phyloP scores from a whole-genome alignment of 1,284 basidiomycete genomes.

The Rhodotorula glutinis region DNA sequence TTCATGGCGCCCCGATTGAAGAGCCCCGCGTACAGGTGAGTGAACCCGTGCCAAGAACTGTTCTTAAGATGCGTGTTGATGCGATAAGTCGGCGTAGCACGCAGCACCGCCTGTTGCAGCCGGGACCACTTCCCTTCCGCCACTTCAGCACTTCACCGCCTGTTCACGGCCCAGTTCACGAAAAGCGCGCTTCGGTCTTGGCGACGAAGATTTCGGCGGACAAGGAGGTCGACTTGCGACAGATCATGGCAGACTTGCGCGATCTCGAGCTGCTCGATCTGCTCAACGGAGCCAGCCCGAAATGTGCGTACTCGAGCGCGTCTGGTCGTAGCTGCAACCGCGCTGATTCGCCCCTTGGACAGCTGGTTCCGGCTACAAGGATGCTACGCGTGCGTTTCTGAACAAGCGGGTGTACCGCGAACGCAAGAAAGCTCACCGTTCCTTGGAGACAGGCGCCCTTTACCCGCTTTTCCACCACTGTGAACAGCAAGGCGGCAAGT shows the following conservation, averaged over 20 bases:
- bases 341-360: too few species aligned
- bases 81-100: too few species aligned
- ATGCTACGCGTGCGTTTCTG: constrained; percentile 12
- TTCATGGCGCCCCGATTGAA: too few species aligned
- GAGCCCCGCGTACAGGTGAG: too few species aligned
- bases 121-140: too few species aligned
- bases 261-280: constrained; percentile 30
- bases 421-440: not conserved
- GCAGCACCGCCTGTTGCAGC: too few species aligned
- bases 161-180: not conserved
- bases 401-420: too few species aligned
- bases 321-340: not conserved
- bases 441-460: constrained; percentile 1
- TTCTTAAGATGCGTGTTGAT: too few species aligned
- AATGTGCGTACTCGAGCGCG: constrained; percentile 3
- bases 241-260: constrained; percentile 29
- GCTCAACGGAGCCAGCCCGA: not conserved
- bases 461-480: constrained; percentile 31
- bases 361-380: constrained; percentile 35
- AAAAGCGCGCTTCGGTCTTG: not conserved
- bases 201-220: not conserved
- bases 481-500: constrained; percentile 8
- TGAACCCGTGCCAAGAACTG: too few species aligned
- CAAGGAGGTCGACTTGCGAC: constrained; percentile 14
- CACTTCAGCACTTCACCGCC: not conserved